These are phyloP conservation scores for Lactifluus hygrophoroides DNA, from an alignment of 768 basidiomycete species.

Conservation along the genomic window DNA sequence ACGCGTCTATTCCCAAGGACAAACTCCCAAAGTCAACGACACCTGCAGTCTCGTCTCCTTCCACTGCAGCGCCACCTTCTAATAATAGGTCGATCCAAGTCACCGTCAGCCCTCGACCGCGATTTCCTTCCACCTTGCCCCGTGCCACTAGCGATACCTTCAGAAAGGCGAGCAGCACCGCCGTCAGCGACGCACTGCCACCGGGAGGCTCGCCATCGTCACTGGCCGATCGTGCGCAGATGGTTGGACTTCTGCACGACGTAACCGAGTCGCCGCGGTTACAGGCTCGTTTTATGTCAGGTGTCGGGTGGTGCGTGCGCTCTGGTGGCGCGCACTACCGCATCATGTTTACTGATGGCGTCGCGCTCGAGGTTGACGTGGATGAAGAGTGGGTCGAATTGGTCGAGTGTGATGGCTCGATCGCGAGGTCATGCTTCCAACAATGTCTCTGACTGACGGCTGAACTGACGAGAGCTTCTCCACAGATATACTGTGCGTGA, in stretches of 20 bases:
- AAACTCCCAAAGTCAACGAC: neutral
- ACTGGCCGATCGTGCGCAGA: conserved; percentile 15
- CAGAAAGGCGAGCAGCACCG: conserved; percentile 21
- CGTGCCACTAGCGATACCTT: conserved; percentile 6
- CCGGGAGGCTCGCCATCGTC: conserved; percentile 15
- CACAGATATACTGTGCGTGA: conserved; percentile 31
- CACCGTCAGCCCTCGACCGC: conserved; percentile 16
- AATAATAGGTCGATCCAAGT: conserved; percentile 3
- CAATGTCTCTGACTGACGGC: neutral
- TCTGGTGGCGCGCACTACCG: conserved; percentile 33
- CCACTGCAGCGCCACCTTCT: neutral
- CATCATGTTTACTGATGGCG: conserved; percentile 38
- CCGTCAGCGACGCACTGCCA: conserved; percentile 5
- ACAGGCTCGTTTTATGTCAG: conserved; percentile 34
- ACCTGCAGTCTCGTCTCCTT: neutral
- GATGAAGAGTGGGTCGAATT: conserved; percentile 37
- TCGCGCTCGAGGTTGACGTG: conserved; percentile 33
- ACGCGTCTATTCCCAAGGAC: neutral
- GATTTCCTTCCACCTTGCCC: conserved; percentile 7
- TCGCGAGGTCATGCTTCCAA: conserved; percentile 20
- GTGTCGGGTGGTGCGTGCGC: conserved; percentile 38
- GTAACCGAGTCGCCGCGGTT: conserved; percentile 4
- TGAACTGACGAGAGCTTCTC: neutral
- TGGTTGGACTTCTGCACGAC: neutral
- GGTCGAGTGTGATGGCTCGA: conserved; percentile 25